A percentile compares a stretch with the other conserved stretches of the same genome.
Conservation (phyloP, 306 rosid species). For the Quercus gilva region DNA sequence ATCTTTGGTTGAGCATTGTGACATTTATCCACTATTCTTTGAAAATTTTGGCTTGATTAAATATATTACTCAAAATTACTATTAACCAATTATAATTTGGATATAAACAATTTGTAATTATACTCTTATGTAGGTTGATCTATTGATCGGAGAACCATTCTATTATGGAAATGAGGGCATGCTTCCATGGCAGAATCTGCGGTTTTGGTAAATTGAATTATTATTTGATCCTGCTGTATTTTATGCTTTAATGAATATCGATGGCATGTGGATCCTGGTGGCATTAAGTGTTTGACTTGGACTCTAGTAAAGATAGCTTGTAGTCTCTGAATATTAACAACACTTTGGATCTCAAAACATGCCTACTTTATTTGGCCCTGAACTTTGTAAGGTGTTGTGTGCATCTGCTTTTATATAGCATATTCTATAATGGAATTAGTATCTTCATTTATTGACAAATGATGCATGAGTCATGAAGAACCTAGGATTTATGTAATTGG, state of each 20-base stretch:
- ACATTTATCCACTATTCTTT: constrained; percentile 6
- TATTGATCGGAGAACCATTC: constrained; percentile 86
- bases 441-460: neutral
- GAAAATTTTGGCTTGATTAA: neutral
- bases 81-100: constrained; percentile 1
- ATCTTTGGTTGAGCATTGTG: neutral
- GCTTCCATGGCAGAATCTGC: constrained; percentile 95
- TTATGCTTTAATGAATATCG: constrained; percentile 14
- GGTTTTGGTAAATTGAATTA: constrained; percentile 64
- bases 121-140: constrained; percentile 57
- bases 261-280: constrained; percentile 8
- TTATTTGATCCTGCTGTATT: constrained; percentile 11
- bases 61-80: neutral
- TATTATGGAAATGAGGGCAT: constrained; percentile 67
- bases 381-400: neutral
- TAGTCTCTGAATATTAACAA: neutral
- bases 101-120: constrained; percentile 4
- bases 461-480: neutral
- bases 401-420: neutral
- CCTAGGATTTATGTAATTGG: neutral
- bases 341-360: neutral
- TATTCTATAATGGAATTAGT: neutral
- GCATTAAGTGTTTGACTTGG: neutral
- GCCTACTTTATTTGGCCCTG: neutral
- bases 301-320: neutral